Conservation (phyloP, 2,329 filamentous ascomycete genomes). For the Fusarium bactridioides region DNA sequence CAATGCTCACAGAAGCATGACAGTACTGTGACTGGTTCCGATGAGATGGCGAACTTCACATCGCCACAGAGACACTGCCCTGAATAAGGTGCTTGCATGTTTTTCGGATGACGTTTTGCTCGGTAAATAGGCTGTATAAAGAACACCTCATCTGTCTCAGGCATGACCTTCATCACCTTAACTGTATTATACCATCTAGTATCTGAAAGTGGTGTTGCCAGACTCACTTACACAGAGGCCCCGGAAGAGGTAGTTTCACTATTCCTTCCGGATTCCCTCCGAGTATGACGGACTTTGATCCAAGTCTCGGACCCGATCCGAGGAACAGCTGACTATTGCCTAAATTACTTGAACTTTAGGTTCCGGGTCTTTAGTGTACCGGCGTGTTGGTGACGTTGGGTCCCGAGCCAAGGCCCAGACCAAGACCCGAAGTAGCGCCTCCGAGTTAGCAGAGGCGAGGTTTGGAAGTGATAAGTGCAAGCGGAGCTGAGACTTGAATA, state of each 20-base stretch:
- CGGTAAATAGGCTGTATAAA: accelerated
- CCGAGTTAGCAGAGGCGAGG: neutral
- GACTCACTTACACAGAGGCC: neutral
- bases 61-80: constrained; percentile 33
- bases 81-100: constrained; percentile 21
- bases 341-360: neutral
- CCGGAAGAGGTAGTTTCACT: neutral
- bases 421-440: neutral
- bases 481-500: neutral
- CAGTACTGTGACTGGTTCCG: constrained; percentile 24
- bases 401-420: neutral
- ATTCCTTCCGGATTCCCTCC: neutral
- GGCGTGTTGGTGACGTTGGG: neutral
- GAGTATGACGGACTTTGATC: neutral
- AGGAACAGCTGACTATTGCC: neutral
- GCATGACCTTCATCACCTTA: accelerated
- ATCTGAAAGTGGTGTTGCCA: neutral
- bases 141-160: accelerated
- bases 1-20: constrained; percentile 38
- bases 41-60: constrained; percentile 8
- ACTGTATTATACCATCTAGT: neutral
- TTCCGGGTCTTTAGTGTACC: neutral
- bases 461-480: no score
- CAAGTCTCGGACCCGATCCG: neutral
- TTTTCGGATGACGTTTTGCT: neutral